Conservation (phyloP, 208 protist species). For the Vickermania ingenoplastis region DNA sequence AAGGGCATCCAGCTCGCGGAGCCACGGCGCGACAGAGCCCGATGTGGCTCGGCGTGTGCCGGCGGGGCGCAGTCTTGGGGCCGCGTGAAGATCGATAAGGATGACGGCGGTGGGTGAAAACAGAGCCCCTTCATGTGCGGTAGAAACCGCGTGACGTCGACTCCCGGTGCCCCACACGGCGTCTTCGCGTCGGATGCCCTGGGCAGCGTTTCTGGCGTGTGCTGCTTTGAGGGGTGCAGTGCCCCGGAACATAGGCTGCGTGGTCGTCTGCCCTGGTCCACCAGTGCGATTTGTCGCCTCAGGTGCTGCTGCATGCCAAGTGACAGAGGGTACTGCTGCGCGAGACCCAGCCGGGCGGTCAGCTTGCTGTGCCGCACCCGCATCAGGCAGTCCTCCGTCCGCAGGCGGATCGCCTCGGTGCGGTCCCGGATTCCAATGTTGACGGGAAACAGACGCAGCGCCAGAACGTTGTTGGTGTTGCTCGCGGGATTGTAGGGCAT, state of each 20-base stretch:
- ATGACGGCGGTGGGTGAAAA: constrained; percentile 41
- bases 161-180: neutral
- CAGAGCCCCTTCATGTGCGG: constrained; percentile 27
- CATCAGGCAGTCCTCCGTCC: constrained; percentile 47
- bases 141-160: neutral
- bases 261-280: neutral
- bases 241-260: constrained; percentile 5
- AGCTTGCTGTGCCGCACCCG: constrained; percentile 39
- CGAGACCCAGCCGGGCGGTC: constrained; percentile 21
- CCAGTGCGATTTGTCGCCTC: neutral
- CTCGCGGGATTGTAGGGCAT: constrained; percentile 19
- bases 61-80: constrained; percentile 21
- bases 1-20: constrained; percentile 28
- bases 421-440: constrained; percentile 44
- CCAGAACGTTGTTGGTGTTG: constrained; percentile 61
- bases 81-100: constrained; percentile 67
- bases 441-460: constrained; percentile 46
- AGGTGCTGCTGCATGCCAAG: constrained; percentile 8
- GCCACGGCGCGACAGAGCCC: neutral
- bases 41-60: neutral
- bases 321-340: constrained; percentile 42
- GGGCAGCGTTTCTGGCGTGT: neutral
- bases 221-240: neutral
- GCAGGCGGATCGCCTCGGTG: constrained; percentile 39
- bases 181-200: neutral